phyloP scores from a whole-genome alignment of 2,329 filamentous ascomycete species.

The Pseudogymnoascus sp. region DNA sequence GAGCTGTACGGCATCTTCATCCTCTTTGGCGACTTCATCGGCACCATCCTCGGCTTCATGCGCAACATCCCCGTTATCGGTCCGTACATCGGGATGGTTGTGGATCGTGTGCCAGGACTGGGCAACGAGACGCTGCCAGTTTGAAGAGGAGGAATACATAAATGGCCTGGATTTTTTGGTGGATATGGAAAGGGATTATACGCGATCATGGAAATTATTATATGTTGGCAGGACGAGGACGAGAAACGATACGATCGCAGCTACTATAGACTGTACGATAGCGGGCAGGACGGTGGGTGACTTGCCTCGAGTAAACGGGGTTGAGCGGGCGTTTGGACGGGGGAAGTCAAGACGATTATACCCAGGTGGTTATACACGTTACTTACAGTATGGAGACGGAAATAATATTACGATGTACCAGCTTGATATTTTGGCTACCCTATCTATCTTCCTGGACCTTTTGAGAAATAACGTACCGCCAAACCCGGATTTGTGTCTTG shows the following conservation, averaged over 20 bases:
- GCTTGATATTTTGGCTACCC: constrained; percentile 2
- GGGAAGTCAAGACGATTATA: constrained; percentile 7
- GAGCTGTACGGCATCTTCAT: constrained; percentile 90
- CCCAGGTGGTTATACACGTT: constrained; percentile 6
- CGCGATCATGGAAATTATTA: constrained; percentile 5
- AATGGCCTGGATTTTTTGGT: not conserved
- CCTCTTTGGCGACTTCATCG: constrained; percentile 91
- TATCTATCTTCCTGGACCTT: not conserved
- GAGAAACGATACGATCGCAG: constrained; percentile 5
- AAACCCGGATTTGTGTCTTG: not conserved
- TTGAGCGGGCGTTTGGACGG: constrained; percentile 1
- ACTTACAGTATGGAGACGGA: not conserved
- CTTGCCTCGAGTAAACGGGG: not conserved
- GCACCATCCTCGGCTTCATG: constrained; percentile 82
- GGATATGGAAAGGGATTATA: not conserved
- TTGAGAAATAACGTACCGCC: not conserved
- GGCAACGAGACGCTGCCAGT: constrained; percentile 72
- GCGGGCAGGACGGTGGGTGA: not conserved
- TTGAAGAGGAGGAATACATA: constrained; percentile 31
- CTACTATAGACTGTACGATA: constrained; percentile 3
- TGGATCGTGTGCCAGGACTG: constrained; percentile 63
- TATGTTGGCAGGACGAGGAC: not conserved
- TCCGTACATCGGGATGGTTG: constrained; percentile 66
- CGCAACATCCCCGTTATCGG: constrained; percentile 78
- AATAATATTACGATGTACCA: constrained; percentile 7